phyloP scores from a whole-genome alignment of 2,329 filamentous ascomycete genomes.

The Xylariaceae sp. region DNA sequence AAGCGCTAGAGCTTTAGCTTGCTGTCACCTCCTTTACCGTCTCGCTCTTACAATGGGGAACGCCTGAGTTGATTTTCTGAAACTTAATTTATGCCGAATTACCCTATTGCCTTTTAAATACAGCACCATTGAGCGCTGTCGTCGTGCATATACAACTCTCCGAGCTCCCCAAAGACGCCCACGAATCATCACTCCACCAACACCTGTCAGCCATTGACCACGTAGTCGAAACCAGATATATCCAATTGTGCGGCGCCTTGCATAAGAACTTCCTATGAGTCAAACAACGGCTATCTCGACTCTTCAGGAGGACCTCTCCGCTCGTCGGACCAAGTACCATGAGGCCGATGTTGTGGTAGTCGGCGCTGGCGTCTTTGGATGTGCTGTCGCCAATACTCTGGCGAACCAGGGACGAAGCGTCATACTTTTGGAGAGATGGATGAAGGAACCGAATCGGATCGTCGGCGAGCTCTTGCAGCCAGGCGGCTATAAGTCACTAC shows the following conservation, averaged over 20 bases:
- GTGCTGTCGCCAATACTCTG: constrained; percentile 81
- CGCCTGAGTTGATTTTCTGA: not conserved
- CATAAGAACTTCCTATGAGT: constrained; percentile 22
- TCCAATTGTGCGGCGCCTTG: not conserved
- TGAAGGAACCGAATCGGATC: constrained; percentile 94
- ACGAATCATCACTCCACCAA: not conserved
- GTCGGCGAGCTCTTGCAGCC: constrained; percentile 95
- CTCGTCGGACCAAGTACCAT: constrained; percentile 60
- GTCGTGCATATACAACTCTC: not conserved
- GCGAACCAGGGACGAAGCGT: constrained; percentile 91
- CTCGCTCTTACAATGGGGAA: not conserved
- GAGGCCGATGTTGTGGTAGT: constrained; percentile 87
- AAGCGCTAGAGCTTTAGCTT: constrained; percentile 4
- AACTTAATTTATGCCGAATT: not conserved
- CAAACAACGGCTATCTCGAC: constrained; percentile 18
- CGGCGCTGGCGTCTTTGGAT: constrained; percentile 89
- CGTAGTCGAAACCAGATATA: not conserved
- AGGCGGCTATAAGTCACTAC: constrained; percentile 81
- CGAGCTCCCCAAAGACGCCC: not conserved
- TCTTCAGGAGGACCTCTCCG: constrained; percentile 47
- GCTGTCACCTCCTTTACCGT: constrained; percentile 6
- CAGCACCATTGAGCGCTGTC: not conserved
- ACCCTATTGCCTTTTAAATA: not conserved
- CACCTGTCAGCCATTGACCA: not conserved
- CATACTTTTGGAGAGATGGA: constrained; percentile 82